phyloP scores from a whole-genome alignment of 352 stramenopile species.

The Pythium aphanidermatum region DNA sequence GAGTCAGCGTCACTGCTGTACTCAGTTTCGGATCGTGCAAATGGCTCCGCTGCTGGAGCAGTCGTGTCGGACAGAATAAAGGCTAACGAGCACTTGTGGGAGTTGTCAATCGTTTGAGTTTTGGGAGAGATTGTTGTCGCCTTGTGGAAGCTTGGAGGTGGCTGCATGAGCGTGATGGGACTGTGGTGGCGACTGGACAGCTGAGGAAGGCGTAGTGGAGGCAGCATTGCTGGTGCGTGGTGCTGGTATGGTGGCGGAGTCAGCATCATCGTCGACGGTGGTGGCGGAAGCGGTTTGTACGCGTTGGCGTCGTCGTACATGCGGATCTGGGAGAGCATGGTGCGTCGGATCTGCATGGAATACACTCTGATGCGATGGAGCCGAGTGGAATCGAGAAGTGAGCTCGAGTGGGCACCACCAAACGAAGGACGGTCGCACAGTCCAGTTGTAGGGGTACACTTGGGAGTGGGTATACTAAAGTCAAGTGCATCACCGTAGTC shows the following conservation, averaged over 20 bases:
- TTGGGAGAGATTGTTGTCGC: background rate
- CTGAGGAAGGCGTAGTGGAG: constrained; percentile 13
- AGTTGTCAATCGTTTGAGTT: constrained; percentile 1
- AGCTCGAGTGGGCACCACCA: background rate
- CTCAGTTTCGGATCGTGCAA: background rate
- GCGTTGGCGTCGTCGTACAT: background rate
- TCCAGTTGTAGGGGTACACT: too few relatives aligned
- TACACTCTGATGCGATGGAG: background rate
- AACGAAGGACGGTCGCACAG: background rate
- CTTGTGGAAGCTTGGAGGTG: background rate
- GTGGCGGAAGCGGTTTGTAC: constrained; percentile 2
- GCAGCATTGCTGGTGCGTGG: constrained; percentile 1
- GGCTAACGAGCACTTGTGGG: constrained; percentile 4
- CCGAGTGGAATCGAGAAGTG: constrained; percentile 8
- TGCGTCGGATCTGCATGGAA: constrained; percentile 9
- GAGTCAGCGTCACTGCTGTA: constrained; percentile 1
- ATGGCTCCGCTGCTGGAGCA: constrained; percentile 39
- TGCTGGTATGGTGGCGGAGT: background rate
- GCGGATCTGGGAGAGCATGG: constrained; percentile 19
- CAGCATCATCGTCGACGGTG: background rate
- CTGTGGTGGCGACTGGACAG: background rate
- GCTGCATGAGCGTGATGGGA: background rate
- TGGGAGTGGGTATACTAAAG: too few relatives aligned
- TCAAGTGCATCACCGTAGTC: too few relatives aligned
- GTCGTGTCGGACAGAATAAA: constrained; percentile 4